Evolutionary conservation across 2,329 filamentous ascomycete genomes (phyloP).

Genomic region (Aspergillus caelatus): DNA sequence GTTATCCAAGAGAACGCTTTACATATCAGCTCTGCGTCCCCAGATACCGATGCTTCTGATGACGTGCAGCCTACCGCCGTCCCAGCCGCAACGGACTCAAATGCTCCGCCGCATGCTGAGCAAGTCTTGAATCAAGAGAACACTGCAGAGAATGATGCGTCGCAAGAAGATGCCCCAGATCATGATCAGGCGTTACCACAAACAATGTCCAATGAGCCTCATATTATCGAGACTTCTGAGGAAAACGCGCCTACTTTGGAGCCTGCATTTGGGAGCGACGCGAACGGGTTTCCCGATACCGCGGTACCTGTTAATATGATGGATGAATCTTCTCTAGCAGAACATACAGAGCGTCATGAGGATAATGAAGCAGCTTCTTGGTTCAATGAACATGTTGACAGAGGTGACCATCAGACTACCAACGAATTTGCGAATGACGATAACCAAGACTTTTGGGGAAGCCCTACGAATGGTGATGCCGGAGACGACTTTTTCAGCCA

Average conservation of each 20-base stretch:
- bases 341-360: not conserved
- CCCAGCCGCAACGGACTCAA: not conserved
- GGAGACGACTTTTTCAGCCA: conserved; percentile 64
- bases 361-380: conserved; percentile 3
- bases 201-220: not conserved
- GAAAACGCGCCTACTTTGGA: not conserved
- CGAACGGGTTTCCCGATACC: not conserved
- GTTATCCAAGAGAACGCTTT: not conserved
- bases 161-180: not conserved
- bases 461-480: conserved; percentile 47
- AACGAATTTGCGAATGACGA: conserved; percentile 18
- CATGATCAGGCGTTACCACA: not conserved
- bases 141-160: not conserved
- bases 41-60: not conserved
- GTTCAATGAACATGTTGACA: conserved; percentile 7
- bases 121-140: not conserved
- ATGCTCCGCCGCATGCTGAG: not conserved
- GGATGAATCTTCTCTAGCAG: not conserved
- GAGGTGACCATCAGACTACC: conserved; percentile 7
- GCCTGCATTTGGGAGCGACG: not conserved
- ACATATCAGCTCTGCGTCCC: not conserved
- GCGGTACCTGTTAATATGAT: not conserved
- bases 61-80: not conserved
- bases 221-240: not conserved
- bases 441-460: conserved; percentile 47